phyloP scores from a whole-genome alignment of 805 yeast species.

The Huiozyma naganishii region DNA sequence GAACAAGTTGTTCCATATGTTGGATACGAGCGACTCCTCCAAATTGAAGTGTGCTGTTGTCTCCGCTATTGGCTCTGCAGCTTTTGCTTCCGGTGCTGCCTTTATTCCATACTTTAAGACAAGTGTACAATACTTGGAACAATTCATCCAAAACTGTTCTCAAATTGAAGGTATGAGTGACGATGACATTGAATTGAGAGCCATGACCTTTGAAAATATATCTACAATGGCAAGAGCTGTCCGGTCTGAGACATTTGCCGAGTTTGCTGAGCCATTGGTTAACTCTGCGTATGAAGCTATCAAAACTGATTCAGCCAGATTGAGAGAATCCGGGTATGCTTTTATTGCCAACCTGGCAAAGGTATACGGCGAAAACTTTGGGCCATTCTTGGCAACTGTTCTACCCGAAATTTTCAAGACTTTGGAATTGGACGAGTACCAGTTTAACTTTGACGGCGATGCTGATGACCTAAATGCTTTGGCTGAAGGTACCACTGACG shows the following conservation, averaged over 20 bases:
- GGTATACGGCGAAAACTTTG: slow-evolving; percentile 84
- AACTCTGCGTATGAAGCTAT: slow-evolving; percentile 78
- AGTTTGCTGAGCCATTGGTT: slow-evolving; percentile 78
- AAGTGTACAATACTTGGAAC: slow-evolving; percentile 72
- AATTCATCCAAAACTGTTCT: slow-evolving; percentile 61
- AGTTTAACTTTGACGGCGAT: slow-evolving; percentile 46
- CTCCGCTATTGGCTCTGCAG: slow-evolving; percentile 94
- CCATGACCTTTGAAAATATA: slow-evolving; percentile 84
- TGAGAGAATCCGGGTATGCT: slow-evolving; percentile 91
- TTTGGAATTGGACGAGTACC: slow-evolving; percentile 78
- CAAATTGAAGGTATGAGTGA: slow-evolving; percentile 69
- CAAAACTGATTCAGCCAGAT: slow-evolving; percentile 65
- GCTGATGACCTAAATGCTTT: slow-evolving; percentile 36
- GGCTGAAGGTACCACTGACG: slow-evolving; percentile 44
- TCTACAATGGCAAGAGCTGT: slow-evolving; percentile 96
- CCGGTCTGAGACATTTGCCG: slow-evolving; percentile 78
- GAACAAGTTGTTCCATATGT: slow-evolving; percentile 78
- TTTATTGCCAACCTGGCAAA: slow-evolving; percentile 89
- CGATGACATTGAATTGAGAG: slow-evolving; percentile 84
- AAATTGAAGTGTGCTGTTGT: slow-evolving; percentile 68
- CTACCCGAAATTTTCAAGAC: slow-evolving; percentile 78
- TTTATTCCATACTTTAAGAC: slow-evolving; percentile 78
- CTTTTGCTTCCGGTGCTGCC: slow-evolving; percentile 84
- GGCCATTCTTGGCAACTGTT: slow-evolving; percentile 71
- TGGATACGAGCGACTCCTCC: slow-evolving; percentile 65